Evolutionary conservation across 805 yeast species (phyloP).

Genomic region (Candida lessepsii): DNA sequence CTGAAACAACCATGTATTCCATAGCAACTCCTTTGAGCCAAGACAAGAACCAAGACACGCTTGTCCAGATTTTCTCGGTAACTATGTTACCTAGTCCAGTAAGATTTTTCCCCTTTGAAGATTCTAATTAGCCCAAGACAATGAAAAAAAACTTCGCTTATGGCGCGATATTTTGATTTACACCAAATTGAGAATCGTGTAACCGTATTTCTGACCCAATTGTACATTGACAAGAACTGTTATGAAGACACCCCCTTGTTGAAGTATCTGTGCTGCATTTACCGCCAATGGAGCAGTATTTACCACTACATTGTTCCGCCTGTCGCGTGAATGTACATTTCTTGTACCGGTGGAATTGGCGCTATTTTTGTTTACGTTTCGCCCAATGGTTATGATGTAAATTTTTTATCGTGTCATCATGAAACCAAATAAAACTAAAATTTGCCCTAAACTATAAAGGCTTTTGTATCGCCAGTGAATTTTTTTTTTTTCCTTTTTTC

Average conservation of each 20-base stretch:
- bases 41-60: too few relatives aligned
- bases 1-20: not conserved
- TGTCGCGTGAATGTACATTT: too few relatives aligned
- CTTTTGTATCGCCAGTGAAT: conserved; percentile 1
- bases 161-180: conserved; percentile 5
- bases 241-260: conserved; percentile 6
- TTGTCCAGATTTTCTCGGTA: not conserved
- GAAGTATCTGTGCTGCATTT: not conserved
- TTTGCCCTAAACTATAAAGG: not conserved
- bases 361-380: conserved; percentile 4
- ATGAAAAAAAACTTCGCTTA: conserved; percentile 2
- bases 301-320: too few relatives aligned
- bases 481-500: not conserved
- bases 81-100: conserved; percentile 2
- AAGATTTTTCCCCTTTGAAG: not conserved
- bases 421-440: not conserved
- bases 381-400: not conserved
- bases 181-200: conserved; percentile 5
- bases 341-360: not conserved
- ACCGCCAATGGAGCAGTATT: not conserved
- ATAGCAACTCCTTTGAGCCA: not conserved
- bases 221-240: not conserved
- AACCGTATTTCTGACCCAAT: not conserved
- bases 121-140: not conserved
- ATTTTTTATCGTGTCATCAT: not conserved